Percentiles rank a stretch among this genome's conserved stretches.
These are phyloP conservation scores for Parvularia atlantis DNA, from an alignment of 78 protist species.

Conservation along the genomic window DNA sequence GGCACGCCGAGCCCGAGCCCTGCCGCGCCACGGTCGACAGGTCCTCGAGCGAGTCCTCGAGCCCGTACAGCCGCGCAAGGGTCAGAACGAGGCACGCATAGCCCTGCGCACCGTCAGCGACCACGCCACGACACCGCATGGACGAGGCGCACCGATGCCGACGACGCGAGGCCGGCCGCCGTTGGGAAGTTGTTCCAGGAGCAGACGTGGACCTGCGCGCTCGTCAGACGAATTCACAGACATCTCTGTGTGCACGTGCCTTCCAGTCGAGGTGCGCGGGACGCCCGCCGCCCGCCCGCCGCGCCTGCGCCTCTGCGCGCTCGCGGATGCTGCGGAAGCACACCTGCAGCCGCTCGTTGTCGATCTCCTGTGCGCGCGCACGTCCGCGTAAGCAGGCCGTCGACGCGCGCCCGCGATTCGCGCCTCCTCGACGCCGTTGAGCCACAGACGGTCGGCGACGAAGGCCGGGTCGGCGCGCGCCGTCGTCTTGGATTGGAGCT, in stretches of 20 bases:
- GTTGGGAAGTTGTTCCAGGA: constrained; percentile 93
- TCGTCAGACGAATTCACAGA: not conserved
- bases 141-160: too few species aligned
- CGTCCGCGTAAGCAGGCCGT: too few species aligned
- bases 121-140: too few species aligned
- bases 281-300: not conserved
- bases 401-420: constrained; percentile 33
- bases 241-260: not conserved
- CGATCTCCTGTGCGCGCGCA: too few species aligned
- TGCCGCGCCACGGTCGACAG: constrained; percentile 58
- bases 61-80: not conserved
- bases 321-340: too few species aligned
- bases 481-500: constrained; percentile 48
- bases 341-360: too few species aligned
- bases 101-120: too few species aligned
- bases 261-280: not conserved
- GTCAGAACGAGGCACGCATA: constrained; percentile 46
- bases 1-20: constrained; percentile 96
- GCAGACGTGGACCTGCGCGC: constrained; percentile 51
- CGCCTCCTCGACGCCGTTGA: constrained; percentile 79
- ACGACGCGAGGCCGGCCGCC: constrained; percentile 98
- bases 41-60: not conserved
- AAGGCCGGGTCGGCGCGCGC: constrained; percentile 25
- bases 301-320: not conserved
- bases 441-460: constrained; percentile 71